These are phyloP conservation scores for Zalaria obscura DNA, from an alignment of 2,329 filamentous ascomycete genomes.

Conservation along the genomic window DNA sequence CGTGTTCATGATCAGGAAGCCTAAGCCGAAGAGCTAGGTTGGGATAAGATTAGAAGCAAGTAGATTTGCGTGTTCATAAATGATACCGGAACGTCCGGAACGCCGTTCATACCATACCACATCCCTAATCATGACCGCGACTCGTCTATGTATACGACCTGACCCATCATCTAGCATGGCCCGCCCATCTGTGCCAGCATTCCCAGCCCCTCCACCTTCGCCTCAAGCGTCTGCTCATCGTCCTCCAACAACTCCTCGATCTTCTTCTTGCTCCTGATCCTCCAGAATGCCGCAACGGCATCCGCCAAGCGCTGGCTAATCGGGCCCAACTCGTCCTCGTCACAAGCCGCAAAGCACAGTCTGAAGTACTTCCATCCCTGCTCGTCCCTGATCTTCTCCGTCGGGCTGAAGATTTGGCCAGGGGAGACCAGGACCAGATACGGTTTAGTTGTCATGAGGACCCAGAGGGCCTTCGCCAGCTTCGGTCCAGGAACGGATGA, in stretches of 20 bases:
- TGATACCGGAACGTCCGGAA: no score
- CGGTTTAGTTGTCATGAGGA: constrained; percentile 55
- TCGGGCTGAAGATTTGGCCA: constrained; percentile 61
- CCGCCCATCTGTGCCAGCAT: no score
- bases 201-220: constrained; percentile 1
- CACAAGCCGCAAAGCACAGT: constrained; percentile 73
- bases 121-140: no score
- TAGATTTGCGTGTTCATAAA: no score
- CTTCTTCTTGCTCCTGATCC: constrained; percentile 50
- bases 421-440: constrained; percentile 57
- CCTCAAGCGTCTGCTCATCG: constrained; percentile 10
- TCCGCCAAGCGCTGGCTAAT: constrained; percentile 51
- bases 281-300: constrained; percentile 63
- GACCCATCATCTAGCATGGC: no score
- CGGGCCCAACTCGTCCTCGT: constrained; percentile 51
- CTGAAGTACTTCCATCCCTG: constrained; percentile 60
- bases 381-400: constrained; percentile 39
- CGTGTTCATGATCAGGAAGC: constrained; percentile 12
- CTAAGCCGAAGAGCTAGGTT: background rate
- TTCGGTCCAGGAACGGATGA: constrained; percentile 33
- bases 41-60: no score
- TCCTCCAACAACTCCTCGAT: constrained; percentile 48
- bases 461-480: constrained; percentile 53
- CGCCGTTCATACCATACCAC: no score
- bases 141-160: no score